A percentile compares a stretch with the other conserved stretches of the same genome.
phyloP scores from a whole-genome alignment of 2,329 filamentous ascomycete genomes.

The Lachnellula arida region DNA sequence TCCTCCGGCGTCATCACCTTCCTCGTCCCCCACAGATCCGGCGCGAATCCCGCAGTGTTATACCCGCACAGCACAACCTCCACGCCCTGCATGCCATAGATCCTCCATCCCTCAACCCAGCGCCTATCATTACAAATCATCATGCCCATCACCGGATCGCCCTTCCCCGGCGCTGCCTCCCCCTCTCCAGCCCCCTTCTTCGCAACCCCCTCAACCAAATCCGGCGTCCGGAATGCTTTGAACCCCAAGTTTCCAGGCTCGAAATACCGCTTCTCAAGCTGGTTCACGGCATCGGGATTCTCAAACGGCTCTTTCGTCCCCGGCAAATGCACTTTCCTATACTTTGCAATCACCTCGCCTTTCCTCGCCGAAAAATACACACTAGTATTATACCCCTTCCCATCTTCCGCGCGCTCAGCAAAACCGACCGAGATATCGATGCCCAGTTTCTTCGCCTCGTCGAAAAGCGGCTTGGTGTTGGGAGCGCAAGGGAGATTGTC shows the following conservation, averaged over 20 bases:
- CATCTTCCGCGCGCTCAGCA: slow-evolving; percentile 43
- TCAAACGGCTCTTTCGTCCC: slow-evolving; percentile 48
- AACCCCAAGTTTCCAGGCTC: slow-evolving; percentile 48
- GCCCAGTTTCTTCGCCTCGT: slow-evolving; percentile 40
- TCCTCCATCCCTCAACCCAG: slow-evolving; percentile 50
- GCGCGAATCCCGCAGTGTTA: slow-evolving; percentile 46
- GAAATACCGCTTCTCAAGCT: slow-evolving; percentile 54
- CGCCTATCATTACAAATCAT: slow-evolving; percentile 52
- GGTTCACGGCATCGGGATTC: slow-evolving; percentile 44
- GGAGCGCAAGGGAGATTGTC: slow-evolving; percentile 39
- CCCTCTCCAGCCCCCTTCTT: slow-evolving; percentile 31
- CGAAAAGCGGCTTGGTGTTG: slow-evolving; percentile 45
- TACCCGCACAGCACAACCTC: slow-evolving; percentile 47
- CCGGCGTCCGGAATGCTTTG: slow-evolving; percentile 47
- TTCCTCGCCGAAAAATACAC: slow-evolving; percentile 46
- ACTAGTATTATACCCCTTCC: slow-evolving; percentile 45
- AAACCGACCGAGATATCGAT: slow-evolving; percentile 51
- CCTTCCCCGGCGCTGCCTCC: slow-evolving; percentile 27
- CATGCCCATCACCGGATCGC: slow-evolving; percentile 50
- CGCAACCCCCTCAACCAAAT: slow-evolving; percentile 36
- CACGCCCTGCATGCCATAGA: slow-evolving; percentile 46
- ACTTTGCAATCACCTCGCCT: slow-evolving; percentile 44
- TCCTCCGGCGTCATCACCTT: slow-evolving; percentile 39
- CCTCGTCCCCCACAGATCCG: slow-evolving; percentile 40
- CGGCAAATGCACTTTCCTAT: slow-evolving; percentile 52